Evolutionary conservation across 116 monocot genomes (phyloP).

Genomic region (Cymodocea nodosa): DNA sequence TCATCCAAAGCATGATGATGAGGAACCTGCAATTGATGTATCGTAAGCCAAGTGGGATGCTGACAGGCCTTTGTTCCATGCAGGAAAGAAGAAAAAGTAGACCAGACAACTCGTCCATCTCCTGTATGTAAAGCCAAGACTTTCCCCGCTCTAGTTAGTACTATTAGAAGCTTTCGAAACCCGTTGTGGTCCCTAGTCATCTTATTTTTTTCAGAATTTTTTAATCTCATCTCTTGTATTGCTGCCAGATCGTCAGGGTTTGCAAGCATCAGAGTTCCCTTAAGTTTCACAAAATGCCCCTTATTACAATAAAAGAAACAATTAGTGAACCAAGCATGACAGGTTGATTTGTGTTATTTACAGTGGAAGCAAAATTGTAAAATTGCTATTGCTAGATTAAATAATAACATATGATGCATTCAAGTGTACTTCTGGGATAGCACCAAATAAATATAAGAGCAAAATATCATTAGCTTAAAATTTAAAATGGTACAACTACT

Average conservation of each 20-base stretch:
- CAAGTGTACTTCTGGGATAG: too few species aligned
- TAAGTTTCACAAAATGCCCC: slow-evolving; percentile 90
- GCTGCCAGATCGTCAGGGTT: slow-evolving; percentile 59
- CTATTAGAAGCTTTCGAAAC: slow-evolving; percentile 82
- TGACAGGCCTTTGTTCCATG: slow-evolving; percentile 31
- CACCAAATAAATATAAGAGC: too few species aligned
- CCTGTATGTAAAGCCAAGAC: slow-evolving; percentile 87
- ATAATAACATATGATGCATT: too few species aligned
- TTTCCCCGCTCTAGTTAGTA: slow-evolving; percentile 79
- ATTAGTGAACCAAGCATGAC: not conserved
- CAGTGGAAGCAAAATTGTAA: too few species aligned
- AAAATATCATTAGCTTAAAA: too few species aligned
- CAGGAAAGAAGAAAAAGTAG: slow-evolving; percentile 55
- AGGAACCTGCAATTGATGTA: slow-evolving; percentile 85
- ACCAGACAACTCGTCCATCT: slow-evolving; percentile 91
- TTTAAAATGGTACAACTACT: too few species aligned
- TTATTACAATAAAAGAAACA: slow-evolving; percentile 19
- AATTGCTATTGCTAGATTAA: too few species aligned
- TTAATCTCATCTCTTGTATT: slow-evolving; percentile 80
- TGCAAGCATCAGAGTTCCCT: slow-evolving; percentile 89
- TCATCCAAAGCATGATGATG: slow-evolving; percentile 86
- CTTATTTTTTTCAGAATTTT: slow-evolving; percentile 74
- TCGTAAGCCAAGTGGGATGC: slow-evolving; percentile 36
- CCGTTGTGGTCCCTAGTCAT: slow-evolving; percentile 98
- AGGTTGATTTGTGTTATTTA: too few species aligned